Percentiles rank a stretch among this genome's conserved stretches.
phyloP scores from a whole-genome alignment of 164 flowering plant genomes.

The Umbilicus rupestris region DNA sequence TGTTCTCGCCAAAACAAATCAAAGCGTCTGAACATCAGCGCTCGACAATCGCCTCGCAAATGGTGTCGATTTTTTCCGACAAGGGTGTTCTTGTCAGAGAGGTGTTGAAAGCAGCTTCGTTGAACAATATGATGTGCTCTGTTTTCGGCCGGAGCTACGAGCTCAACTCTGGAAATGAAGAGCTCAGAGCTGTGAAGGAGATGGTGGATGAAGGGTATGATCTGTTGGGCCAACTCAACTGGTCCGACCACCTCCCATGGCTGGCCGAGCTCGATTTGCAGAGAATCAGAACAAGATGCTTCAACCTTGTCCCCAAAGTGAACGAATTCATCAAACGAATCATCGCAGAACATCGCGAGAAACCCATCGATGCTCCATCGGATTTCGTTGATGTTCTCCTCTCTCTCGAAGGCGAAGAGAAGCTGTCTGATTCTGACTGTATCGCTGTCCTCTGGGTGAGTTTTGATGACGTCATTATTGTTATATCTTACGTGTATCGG shows the following conservation, averaged over 20 bases:
- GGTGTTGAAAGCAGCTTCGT: constrained; percentile 32
- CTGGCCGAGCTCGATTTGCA: constrained; percentile 37
- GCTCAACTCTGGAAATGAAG: constrained; percentile 9
- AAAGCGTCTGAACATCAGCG: constrained; percentile 20
- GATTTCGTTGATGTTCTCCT: constrained; percentile 58
- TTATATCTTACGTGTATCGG: not conserved
- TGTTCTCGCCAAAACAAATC: constrained; percentile 45
- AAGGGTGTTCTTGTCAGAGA: constrained; percentile 17
- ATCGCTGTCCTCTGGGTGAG: constrained; percentile 69
- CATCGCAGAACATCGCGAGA: constrained; percentile 28
- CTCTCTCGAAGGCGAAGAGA: constrained; percentile 39
- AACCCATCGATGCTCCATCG: not conserved
- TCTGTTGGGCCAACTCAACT: constrained; percentile 39
- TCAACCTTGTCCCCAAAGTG: constrained; percentile 41
- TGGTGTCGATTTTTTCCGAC: constrained; percentile 18
- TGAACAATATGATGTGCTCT: constrained; percentile 46
- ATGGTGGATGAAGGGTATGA: constrained; percentile 58
- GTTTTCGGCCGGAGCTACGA: constrained; percentile 42
- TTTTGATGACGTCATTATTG: not conserved
- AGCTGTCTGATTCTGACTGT: constrained; percentile 48
- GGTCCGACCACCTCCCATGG: constrained; percentile 59
- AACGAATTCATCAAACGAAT: constrained; percentile 45
- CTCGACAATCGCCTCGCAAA: constrained; percentile 20
- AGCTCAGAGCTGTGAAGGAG: constrained; percentile 22
- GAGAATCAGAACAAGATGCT: constrained; percentile 39